Base-by-base conservation (phyloP, 495 filamentous ascomycete genomes). In the Chaetomium cochliodes region DNA sequence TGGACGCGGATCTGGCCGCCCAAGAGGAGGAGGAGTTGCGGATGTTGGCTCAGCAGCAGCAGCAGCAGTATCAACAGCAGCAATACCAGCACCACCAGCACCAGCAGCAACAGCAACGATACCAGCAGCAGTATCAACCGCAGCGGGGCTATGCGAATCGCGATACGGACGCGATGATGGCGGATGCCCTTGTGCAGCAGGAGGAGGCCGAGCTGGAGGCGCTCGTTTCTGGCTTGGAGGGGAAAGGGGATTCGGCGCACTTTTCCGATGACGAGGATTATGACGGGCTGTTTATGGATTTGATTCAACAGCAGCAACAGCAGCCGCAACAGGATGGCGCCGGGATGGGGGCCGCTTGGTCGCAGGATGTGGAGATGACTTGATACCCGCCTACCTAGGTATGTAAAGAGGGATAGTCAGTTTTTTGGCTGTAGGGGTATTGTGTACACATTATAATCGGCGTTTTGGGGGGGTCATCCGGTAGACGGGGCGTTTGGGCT, bases 171-270 rank as follows among this genome's bases (percentile, higher is more conserved):
- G 75, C 77, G 15, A 74, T 76, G 66, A 78, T 79, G 71, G 74
- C 75, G 8, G 73, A 80, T 69, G 73, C 75, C 42, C 79, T 87
- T 44, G 77, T 80, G 23, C 72, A 72, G 63, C 76, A 84, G 65
- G 87, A 90, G 70, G 75, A 84, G 60, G 75, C 77, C 30, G 86
- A 88, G 71, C 25, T 89, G 39, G 78, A 89, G 26, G 84, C 82
- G n/a, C 66, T 88, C 62, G 58, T 88, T 1, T 74, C 77, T 22
- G 71, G 68, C 25, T 55, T 70, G 18, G 57, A 67, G 41, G 30
- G 26, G 57, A 49, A 23, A 25, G 28, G 28, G 30, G 28, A 12
- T 3, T 66, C 69, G 23, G 52, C 65, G 15, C 67, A 68, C 2
- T 76, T 76, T 33, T 83, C 80, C 47, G 84, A 85, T 49, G 83